phyloP scores from a whole-genome alignment of 805 yeast genomes.

The Wickerhamiella domercqiae region DNA sequence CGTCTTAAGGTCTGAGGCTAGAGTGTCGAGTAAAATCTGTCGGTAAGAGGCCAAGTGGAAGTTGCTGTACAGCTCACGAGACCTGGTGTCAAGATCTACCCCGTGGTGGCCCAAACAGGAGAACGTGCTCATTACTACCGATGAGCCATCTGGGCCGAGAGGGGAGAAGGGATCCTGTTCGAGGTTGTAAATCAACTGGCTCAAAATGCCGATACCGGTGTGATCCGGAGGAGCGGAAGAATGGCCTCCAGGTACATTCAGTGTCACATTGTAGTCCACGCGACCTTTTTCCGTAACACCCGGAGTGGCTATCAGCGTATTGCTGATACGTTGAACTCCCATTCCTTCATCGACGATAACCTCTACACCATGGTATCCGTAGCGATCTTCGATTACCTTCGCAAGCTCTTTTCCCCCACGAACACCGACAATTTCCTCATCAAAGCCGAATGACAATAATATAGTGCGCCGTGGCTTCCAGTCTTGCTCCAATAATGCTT shows the following conservation, averaged over 20 bases:
- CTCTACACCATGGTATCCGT: slow-evolving; percentile 48
- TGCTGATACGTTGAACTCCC: slow-evolving; percentile 29
- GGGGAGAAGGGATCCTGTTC: slow-evolving; percentile 45
- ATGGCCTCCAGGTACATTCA: slow-evolving; percentile 63
- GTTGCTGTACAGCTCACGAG: slow-evolving; percentile 3
- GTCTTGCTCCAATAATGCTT: slow-evolving; percentile 31
- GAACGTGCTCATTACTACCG: slow-evolving; percentile 23
- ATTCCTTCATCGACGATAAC: slow-evolving; percentile 63
- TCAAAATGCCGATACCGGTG: slow-evolving; percentile 61
- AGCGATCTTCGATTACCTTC: slow-evolving; percentile 32
- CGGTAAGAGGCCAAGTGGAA: slow-evolving; percentile 7
- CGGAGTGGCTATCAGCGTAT: slow-evolving; percentile 36
- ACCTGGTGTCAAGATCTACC: slow-evolving; percentile 9
- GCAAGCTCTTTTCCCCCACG: slow-evolving; percentile 48
- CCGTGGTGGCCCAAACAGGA: slow-evolving; percentile 43
- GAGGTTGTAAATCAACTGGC: slow-evolving; percentile 39
- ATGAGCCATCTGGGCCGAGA: slow-evolving; percentile 9
- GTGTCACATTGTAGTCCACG: slow-evolving; percentile 33
- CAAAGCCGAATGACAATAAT: slow-evolving; percentile 57
- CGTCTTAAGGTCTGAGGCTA: slow-evolving; percentile 10
- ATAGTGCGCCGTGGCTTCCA: slow-evolving; percentile 48
- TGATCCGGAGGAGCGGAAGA: slow-evolving; percentile 69
- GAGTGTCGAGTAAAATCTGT: slow-evolving; percentile 5
- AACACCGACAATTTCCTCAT: slow-evolving; percentile 59
- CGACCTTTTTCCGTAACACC: slow-evolving; percentile 52